Base-by-base conservation (phyloP, 2,329 filamentous ascomycete species). In the Sclerotinia subarctica region DNA sequence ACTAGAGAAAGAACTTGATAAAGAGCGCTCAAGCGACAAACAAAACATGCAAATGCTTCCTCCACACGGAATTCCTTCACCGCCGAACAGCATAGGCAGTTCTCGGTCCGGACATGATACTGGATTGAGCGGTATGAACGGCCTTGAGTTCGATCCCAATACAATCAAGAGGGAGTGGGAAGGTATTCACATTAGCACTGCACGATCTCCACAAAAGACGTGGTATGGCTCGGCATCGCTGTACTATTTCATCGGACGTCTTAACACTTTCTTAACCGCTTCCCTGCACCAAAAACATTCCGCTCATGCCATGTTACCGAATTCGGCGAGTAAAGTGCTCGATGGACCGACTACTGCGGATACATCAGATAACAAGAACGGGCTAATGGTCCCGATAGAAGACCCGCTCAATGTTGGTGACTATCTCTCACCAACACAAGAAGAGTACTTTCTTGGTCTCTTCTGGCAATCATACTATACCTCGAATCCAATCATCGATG, bases 391-490 rank as follows among this genome's bases (percentile, higher is more conserved):
- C 21, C 71, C 70, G 7, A 29, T 56, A 29, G 59, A 66, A 42
- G 67, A 69, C 21, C 49, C 44, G 3, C 35, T 63, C n/a, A 51
- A 63, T 19, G 59, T 56, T 53, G 72, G 73, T 7, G 73, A 74
- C 13, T 77, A 78, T 53, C 72, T 83, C 29, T 78, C 74, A 6
- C 74, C 76, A 24, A 74, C 74, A 2, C 79, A 84, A 70, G 82
- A 85, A 73, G 81, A 83, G 58, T 80, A 79, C 57, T 81, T 84
- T 38, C 73, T 85, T 3, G 77, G 78, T 29, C 72, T 83, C 1
- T 85, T 82, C 71, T 85, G 83, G 82, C 78, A 82, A 59, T 78
- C 79, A 0, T 82, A 81, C 67, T 80, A 85, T 65, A 76, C 75
- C 4, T 73, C 79, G 0, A 77, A 77, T 58, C 80, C 79, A 1